Base-by-base conservation (phyloP, 257 asterid genomes). In the Ophiorrhiza pumila region DNA sequence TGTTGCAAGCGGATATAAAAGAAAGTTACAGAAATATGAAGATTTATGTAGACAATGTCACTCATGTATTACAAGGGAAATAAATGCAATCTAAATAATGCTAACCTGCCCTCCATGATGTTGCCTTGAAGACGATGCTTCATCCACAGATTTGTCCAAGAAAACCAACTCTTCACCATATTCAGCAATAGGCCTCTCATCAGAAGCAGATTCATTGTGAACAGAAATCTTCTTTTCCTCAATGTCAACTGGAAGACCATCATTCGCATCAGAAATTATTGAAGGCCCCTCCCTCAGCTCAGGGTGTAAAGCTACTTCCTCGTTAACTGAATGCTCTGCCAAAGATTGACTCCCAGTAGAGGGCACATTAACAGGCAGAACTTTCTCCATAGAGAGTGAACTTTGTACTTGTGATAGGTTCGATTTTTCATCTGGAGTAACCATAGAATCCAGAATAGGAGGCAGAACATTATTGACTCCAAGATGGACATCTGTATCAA, bases 91-190 rank as follows among this genome's bases (percentile, higher is more conserved):
- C 66, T 31, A 23, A 61, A 32, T 68, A 66, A 67, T 52, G 71
- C 76, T 82, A 72, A 93, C 97, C 92, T 78, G 84, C 58, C 76
- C 79, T 72, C 82, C 89, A 59, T 65, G 65, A 68, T 74, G 77
- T 74, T 82, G 80, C 71, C 78, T 73, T 73, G 73, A 69, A 72
- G 78, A 67, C 34, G 78, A 69, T 29, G 80, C 84, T 74, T 80
- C 83, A 55, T 75, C 82, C 20, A 69, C 67, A 45, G 86, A 74
- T 69, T 76, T 78, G 71, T 77, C 83, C 47, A 79, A 68, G 72
- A 47, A 74, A 71, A 67, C 76, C 65, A 75, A 58, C 47, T 82
- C 88, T 67, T 89, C 87, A 60, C 72, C 81, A 71, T 73, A 81
- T 74, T 71, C 81, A 75, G 87, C 74, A 20, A 60, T 17, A 23